Percentiles rank a stretch among this genome's conserved stretches.
These are phyloP conservation scores for Clarireedia homoeocarpa DNA, from an alignment of 2,329 filamentous ascomycete species.

Conservation along the genomic window DNA sequence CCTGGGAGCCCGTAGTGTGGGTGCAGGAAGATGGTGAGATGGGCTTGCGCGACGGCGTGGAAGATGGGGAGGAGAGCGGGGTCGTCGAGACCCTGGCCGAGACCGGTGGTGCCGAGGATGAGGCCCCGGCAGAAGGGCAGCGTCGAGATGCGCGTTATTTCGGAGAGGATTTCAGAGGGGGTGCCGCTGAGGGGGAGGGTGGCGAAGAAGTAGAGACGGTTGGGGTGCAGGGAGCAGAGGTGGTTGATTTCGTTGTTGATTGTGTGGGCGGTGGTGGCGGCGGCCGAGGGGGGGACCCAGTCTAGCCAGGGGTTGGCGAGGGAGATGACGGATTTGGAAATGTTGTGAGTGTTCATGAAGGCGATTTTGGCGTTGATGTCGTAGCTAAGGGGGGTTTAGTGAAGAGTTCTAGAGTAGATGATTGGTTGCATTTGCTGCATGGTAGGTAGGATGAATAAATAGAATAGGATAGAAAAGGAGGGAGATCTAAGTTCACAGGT, in stretches of 20 bases:
- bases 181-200: slow-evolving; percentile 70
- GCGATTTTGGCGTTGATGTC: slow-evolving; percentile 71
- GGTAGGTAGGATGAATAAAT: too few relatives aligned
- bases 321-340: slow-evolving; percentile 77
- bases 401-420: not conserved
- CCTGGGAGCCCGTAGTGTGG: slow-evolving; percentile 85
- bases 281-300: slow-evolving; percentile 58
- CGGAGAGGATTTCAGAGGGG: slow-evolving; percentile 49
- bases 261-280: slow-evolving; percentile 51
- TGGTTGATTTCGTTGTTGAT: slow-evolving; percentile 73
- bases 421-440: not conserved
- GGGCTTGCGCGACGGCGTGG: slow-evolving; percentile 54
- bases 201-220: slow-evolving; percentile 74
- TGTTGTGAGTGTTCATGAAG: slow-evolving; percentile 81
- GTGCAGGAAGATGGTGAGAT: slow-evolving; percentile 72
- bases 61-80: slow-evolving; percentile 64
- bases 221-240: slow-evolving; percentile 59
- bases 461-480: not conserved
- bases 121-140: slow-evolving; percentile 72
- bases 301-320: slow-evolving; percentile 94
- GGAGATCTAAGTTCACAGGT: too few relatives aligned
- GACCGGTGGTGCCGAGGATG: slow-evolving; percentile 76
- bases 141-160: slow-evolving; percentile 53
- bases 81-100: slow-evolving; percentile 78
- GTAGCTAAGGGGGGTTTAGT: not conserved